Evolutionary conservation across 352 stramenopile species (phyloP).

Genomic region (Phytophthora megakarya): DNA sequence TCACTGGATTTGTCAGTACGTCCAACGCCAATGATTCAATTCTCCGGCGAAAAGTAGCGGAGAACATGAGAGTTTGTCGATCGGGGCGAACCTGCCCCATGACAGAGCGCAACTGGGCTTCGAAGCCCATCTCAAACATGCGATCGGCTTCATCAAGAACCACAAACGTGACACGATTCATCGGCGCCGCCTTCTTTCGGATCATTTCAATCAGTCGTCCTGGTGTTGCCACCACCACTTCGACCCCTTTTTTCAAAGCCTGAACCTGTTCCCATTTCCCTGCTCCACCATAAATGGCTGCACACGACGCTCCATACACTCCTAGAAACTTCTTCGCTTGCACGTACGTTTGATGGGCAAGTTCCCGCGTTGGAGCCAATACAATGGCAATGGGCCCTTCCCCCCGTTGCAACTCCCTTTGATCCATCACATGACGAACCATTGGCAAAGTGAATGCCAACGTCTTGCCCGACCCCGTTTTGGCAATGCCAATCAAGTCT

Average conservation of each 20-base stretch:
- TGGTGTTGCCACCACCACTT: slow-evolving; percentile 82
- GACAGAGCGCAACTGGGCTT: slow-evolving; percentile 81
- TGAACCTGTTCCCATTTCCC: slow-evolving; percentile 88
- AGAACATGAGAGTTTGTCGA: slow-evolving; percentile 89
- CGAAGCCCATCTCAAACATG: slow-evolving; percentile 92
- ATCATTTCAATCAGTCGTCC: slow-evolving; percentile 87
- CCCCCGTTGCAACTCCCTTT: slow-evolving; percentile 70
- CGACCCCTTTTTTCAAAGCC: slow-evolving; percentile 66
- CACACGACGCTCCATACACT: slow-evolving; percentile 71
- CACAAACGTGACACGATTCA: slow-evolving; percentile 82
- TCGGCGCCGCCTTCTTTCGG: slow-evolving; percentile 67
- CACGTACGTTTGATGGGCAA: slow-evolving; percentile 86
- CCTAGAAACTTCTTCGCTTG: slow-evolving; percentile 85
- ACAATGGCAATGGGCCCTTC: slow-evolving; percentile 85
- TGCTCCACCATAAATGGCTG: slow-evolving; percentile 80
- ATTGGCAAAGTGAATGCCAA: slow-evolving; percentile 97
- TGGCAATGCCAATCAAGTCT: slow-evolving; percentile 89
- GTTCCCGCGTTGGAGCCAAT: slow-evolving; percentile 77
- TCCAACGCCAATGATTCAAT: slow-evolving; percentile 79
- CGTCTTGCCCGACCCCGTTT: slow-evolving; percentile 98
- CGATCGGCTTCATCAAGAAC: slow-evolving; percentile 88
- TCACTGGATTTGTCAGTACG: slow-evolving; percentile 81
- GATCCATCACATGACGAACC: slow-evolving; percentile 89
- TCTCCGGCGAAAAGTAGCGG: slow-evolving; percentile 78
- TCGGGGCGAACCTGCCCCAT: slow-evolving; percentile 85